Percentiles rank a stretch among this genome's conserved stretches.
These are phyloP conservation scores for Pleurostoma richardsiae DNA, from an alignment of 2,329 filamentous ascomycete genomes.

Conservation along the genomic window DNA sequence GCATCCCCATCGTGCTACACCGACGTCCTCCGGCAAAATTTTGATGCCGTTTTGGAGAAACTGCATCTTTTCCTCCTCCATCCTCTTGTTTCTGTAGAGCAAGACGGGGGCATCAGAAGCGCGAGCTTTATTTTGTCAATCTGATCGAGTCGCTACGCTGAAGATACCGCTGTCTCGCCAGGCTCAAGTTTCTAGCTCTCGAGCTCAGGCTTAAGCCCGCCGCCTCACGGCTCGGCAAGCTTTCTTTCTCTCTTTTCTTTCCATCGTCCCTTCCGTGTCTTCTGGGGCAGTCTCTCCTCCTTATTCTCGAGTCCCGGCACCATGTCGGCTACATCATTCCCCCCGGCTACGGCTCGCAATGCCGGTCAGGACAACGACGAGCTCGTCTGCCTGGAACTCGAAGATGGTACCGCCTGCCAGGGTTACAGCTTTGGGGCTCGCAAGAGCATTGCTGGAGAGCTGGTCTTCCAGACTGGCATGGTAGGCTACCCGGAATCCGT, in stretches of 20 bases:
- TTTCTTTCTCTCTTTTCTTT: constrained; percentile 1
- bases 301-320: not conserved
- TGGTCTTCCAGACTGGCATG: constrained; percentile 99
- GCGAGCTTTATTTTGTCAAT: not conserved
- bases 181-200: not conserved
- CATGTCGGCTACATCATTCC: constrained; percentile 34
- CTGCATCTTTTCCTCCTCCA: not conserved
- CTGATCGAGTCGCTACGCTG: not conserved
- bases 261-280: not conserved
- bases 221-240: not conserved
- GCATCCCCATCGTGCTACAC: not conserved
- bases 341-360: constrained; percentile 58
- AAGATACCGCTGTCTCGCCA: not conserved
- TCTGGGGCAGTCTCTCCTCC: no score
- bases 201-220: not conserved
- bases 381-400: constrained; percentile 81
- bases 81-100: not conserved
- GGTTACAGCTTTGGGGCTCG: constrained; percentile 95
- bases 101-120: not conserved
- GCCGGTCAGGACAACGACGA: constrained; percentile 48
- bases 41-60: not conserved
- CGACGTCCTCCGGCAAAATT: not conserved
- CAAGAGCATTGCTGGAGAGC: constrained; percentile 91
- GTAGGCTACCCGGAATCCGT: constrained; percentile 96
- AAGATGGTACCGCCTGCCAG: constrained; percentile 87